Base-by-base conservation (phyloP, 352 stramenopile species). In the Phytophthora fragariaefolia region DNA sequence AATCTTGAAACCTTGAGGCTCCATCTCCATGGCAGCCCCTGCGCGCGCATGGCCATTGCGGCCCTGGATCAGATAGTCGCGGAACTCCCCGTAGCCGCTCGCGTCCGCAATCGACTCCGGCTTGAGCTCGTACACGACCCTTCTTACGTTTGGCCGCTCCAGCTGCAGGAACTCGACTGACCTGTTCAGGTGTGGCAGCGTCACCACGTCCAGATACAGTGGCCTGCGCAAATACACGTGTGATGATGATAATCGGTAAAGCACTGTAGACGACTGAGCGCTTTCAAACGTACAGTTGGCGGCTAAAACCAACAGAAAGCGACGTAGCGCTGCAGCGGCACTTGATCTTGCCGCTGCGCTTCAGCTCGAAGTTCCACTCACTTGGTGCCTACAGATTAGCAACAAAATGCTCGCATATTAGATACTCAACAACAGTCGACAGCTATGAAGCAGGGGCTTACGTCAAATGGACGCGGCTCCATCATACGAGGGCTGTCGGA, bases 141-240 rank as follows among this genome's bases (percentile, higher is more conserved):
- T 74, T 38, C 69, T 57, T 27, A 90, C 63, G 20, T 86, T 73
- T 10, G 71, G 71, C 26, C 80, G 73, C 9, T 87, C 72, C 26
- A 91, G 59, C 66, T 89, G 82, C 54, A 95, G 67, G 53, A 95
- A 95, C 48, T 90, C 74, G 10, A 67, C 45, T 15, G 78, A 91
- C 51, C 83, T 80, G 49, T 63, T 71, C 36, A 95, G 43, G n/a
- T 82, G 82, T 13, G 86, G 84, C 22, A 93, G 58, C 49, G 83
- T 69, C 17, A 85, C 67, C 17, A 95, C 79, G 47, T 93, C 75
- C 47, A 95, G 58, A 61, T 77, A 76, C 55, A 85, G 48, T 1
- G 86, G 86, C 15, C 86, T 94, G 45, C 40, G 36, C 17, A 51
- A 24, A 40, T 3, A 42, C 53, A 63, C 43, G 15, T 22, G 51